These are phyloP conservation scores for Hypomyces rosellus DNA, from an alignment of 2,329 filamentous ascomycete genomes.

Conservation along the genomic window DNA sequence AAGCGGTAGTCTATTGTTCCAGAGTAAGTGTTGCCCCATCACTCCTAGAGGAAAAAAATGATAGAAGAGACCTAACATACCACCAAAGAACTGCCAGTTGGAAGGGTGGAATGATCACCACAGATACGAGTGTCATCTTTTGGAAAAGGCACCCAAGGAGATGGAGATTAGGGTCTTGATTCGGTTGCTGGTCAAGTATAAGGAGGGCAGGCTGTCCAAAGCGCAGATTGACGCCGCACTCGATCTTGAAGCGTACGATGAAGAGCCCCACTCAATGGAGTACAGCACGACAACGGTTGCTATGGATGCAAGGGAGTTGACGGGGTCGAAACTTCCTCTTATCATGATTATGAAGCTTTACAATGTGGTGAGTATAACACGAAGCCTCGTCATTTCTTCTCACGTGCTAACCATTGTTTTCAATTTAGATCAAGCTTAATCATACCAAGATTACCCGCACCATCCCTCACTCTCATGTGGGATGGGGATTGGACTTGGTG, in stretches of 20 bases:
- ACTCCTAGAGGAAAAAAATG: not conserved
- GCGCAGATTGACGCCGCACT: not conserved
- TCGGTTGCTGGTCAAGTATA: constrained; percentile 2
- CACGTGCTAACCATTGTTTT: too few species aligned
- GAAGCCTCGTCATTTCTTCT: too few species aligned
- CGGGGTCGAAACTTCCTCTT: constrained; percentile 1
- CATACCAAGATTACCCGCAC: constrained; percentile 1
- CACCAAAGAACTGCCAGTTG: not conserved
- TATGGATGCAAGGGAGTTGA: constrained; percentile 2
- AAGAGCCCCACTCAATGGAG: not conserved
- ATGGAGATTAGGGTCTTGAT: not conserved
- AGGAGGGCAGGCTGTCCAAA: not conserved
- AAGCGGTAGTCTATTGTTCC: constrained; percentile 1
- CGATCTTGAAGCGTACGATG: too few species aligned
- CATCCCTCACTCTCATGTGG: not conserved
- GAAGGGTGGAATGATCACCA: constrained; percentile 8
- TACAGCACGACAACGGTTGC: not conserved
- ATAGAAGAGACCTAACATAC: not conserved
- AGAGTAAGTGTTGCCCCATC: not conserved
- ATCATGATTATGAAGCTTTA: constrained; percentile 4
- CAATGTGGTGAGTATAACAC: constrained; percentile 4
- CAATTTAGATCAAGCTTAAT: constrained; percentile 1
- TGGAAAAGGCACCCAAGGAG: not conserved
- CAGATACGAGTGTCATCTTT: constrained; percentile 5
- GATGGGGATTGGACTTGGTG: constrained; percentile 3